A percentile compares a stretch with the other conserved stretches of the same genome.
Evolutionary conservation across 2,329 filamentous ascomycete species (phyloP).

Genomic region (Aspergillus intermedius): DNA sequence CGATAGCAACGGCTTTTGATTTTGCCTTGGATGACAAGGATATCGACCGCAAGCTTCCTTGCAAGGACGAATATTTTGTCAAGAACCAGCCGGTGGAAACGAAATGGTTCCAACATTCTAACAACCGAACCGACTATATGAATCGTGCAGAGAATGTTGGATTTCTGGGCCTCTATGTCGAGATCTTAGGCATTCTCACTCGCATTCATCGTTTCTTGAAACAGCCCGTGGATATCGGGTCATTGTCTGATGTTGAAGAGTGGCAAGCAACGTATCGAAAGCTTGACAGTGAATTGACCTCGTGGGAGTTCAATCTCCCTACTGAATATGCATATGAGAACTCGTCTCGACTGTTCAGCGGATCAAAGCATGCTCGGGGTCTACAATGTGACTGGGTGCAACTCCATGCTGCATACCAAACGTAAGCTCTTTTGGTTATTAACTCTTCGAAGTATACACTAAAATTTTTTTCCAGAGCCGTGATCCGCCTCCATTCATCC

Average conservation of each 20-base stretch:
- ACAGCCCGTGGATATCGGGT: constrained; percentile 80
- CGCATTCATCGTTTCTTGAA: constrained; percentile 85
- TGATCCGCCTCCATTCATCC: constrained; percentile 85
- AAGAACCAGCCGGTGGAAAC: constrained; percentile 81
- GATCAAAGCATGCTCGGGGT: constrained; percentile 56
- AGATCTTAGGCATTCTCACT: constrained; percentile 79
- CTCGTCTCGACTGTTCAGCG: constrained; percentile 69
- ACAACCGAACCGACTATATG: constrained; percentile 54
- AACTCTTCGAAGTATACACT: too few relatives aligned
- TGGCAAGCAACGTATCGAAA: constrained; percentile 86
- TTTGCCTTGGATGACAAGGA: constrained; percentile 85
- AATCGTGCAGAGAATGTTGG: constrained; percentile 75
- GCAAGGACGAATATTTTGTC: constrained; percentile 77
- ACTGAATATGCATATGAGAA: constrained; percentile 68
- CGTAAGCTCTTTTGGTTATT: constrained; percentile 41
- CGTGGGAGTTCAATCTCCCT: constrained; percentile 79
- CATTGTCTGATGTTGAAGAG: constrained; percentile 73
- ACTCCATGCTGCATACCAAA: constrained; percentile 85
- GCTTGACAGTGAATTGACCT: constrained; percentile 69
- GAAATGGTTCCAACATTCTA: constrained; percentile 62
- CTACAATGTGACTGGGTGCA: constrained; percentile 83
- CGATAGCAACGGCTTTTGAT: constrained; percentile 84
- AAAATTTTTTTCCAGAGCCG: constrained; percentile 45
- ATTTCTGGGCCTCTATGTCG: constrained; percentile 83
- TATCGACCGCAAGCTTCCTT: constrained; percentile 79